Conservation (phyloP, 345 rosid species). For the Chamaenerion angustifolium region DNA sequence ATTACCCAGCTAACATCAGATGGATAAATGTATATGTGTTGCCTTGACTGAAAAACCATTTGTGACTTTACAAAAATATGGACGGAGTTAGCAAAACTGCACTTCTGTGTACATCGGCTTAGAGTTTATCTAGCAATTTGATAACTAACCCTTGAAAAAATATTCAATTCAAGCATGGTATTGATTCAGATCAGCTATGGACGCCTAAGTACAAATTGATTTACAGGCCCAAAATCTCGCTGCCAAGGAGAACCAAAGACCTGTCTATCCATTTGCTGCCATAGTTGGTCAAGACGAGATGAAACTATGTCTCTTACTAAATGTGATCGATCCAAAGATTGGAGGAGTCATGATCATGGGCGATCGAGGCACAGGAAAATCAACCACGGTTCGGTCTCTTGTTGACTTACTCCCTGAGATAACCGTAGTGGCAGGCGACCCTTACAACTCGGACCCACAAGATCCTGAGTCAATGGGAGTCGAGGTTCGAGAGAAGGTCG, state of each 20-base stretch:
- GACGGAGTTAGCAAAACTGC: too few relatives aligned
- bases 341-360: slow-evolving; percentile 99
- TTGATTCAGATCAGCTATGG: too few relatives aligned
- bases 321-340: slow-evolving; percentile 92
- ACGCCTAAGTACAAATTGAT: not conserved
- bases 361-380: slow-evolving; percentile 89
- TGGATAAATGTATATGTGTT: too few relatives aligned
- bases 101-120: too few relatives aligned
- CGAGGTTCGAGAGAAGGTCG: slow-evolving; percentile 58
- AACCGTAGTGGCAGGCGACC: slow-evolving; percentile 67
- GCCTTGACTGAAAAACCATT: too few relatives aligned
- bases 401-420: slow-evolving; percentile 89
- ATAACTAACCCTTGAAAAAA: too few relatives aligned
- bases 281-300: slow-evolving; percentile 97
- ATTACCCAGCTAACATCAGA: too few relatives aligned
- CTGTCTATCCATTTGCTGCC: slow-evolving; percentile 86
- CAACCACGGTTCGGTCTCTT: slow-evolving; percentile 82
- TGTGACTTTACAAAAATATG: too few relatives aligned
- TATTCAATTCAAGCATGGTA: too few relatives aligned
- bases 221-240: slow-evolving; percentile 42
- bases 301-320: slow-evolving; percentile 79
- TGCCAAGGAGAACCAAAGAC: slow-evolving; percentile 61
- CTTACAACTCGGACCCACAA: slow-evolving; percentile 81
- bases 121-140: too few relatives aligned
- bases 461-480: slow-evolving; percentile 92